Evolutionary conservation across 2,329 filamentous ascomycete species (phyloP), one percentile per base, ranked within the genome.

Genomic region (Ophiostoma fasciatum): DNA sequence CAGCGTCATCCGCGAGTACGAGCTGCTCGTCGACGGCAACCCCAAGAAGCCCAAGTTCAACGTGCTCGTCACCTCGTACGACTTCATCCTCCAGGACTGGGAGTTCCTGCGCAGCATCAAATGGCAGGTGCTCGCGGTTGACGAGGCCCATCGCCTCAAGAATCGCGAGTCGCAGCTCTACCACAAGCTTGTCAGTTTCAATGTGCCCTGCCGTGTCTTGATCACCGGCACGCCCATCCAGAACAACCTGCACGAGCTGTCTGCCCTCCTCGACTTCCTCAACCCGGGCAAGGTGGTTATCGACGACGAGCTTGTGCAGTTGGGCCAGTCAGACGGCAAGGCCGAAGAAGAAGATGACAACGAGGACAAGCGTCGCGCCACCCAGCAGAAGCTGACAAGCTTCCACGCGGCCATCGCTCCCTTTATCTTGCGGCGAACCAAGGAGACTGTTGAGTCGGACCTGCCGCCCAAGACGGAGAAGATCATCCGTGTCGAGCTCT

Each of bases 211-310:
- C 59, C 81, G 87, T 45, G 70, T 98, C 25, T 67, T 98, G 40
- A 98, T 98, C 48, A 98, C 90, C 1, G 90, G 90, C 39, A 98
- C 90, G 1, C 90, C 90, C 0, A 90, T 98, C 44, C 90, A 98
- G 55, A 98, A 98, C 55, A 96, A 93, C 28, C 64, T 98, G 17
- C 83, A 83, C 15, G 92, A 98, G 57, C 63, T 98, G 9, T 83
- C 85, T 28, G 84, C 92, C 0, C 66, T 98, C 21, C 79, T 98
- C 58, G 88, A 98, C 57, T 98, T 98, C 53, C 63, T 98, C 20
- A 96, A 94, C 58, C 92, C 92, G n/a, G 90, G 88, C 26, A 78
- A 85, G 53, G 78, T 96, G 36, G 64, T 80, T 28, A 87, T 98
- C 39, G 88, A 96, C 44, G 84, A 88, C 40, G 82, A 96, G 45